These are phyloP conservation scores for Dissoconium aciculare DNA, from an alignment of 2,329 filamentous ascomycete species.

Conservation along the genomic window DNA sequence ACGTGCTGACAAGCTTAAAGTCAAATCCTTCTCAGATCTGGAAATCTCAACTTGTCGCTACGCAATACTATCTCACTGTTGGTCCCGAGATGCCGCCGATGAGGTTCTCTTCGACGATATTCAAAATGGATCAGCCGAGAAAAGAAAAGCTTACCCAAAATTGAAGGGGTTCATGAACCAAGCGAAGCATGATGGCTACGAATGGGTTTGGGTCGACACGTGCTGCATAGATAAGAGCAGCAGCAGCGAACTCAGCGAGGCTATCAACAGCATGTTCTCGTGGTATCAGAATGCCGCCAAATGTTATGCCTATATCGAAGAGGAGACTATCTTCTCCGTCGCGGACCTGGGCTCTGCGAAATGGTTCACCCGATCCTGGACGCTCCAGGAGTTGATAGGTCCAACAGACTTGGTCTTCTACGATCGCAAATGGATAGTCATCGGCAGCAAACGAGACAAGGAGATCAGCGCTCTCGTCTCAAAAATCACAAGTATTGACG, in stretches of 20 bases:
- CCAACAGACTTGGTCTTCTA: background rate
- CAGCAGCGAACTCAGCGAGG: constrained; percentile 10
- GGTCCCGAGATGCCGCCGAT: background rate
- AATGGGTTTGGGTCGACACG: constrained; percentile 13
- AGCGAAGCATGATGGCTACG: background rate
- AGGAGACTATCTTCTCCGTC: background rate
- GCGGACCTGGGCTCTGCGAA: background rate
- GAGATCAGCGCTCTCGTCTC: background rate
- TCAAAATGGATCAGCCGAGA: background rate
- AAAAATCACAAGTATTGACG: constrained; percentile 2
- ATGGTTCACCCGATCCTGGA: constrained; percentile 2
- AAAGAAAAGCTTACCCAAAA: background rate
- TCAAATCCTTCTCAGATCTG: background rate
- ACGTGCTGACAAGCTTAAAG: background rate
- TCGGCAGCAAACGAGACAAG: background rate
- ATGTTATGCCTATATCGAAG: constrained; percentile 12
- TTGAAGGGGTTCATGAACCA: background rate
- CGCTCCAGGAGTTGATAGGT: background rate
- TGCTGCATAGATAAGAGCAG: constrained; percentile 14
- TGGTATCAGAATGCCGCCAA: constrained; percentile 10
- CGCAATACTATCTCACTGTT: background rate
- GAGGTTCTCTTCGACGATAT: background rate
- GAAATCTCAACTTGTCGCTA: background rate
- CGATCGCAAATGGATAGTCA: background rate
- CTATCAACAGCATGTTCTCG: constrained; percentile 14